Conservation (phyloP, 257 asterid genomes). For the Primulina tabacum region DNA sequence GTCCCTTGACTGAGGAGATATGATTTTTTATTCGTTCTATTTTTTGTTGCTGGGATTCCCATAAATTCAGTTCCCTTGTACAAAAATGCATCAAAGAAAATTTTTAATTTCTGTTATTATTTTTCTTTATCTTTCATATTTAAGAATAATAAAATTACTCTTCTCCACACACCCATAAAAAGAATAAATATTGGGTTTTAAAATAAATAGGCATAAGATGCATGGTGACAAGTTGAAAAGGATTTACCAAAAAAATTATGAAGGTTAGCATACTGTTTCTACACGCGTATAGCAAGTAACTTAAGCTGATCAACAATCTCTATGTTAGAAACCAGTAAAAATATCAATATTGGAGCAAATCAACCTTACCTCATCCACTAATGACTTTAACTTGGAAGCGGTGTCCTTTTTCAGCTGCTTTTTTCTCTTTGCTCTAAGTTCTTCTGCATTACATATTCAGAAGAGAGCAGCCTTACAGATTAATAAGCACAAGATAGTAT, state of each 20-base stretch:
- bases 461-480: constrained; percentile 20
- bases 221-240: not conserved
- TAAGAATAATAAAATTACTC: not conserved
- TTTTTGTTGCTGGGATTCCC: too few relatives aligned
- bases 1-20: not conserved
- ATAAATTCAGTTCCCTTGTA: too few relatives aligned
- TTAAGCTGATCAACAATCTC: not conserved
- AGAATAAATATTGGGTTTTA: not conserved
- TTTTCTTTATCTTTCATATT: too few relatives aligned
- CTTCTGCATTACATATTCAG: constrained; percentile 58
- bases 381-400: constrained; percentile 77
- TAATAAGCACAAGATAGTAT: not conserved
- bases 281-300: not conserved
- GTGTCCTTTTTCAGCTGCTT: constrained; percentile 88
- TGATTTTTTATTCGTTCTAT: too few relatives aligned
- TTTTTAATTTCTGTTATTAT: too few relatives aligned
- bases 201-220: not conserved
- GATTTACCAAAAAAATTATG: not conserved
- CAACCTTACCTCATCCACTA: constrained; percentile 68
- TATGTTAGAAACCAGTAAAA: not conserved
- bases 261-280: not conserved
- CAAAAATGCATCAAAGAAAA: too few relatives aligned
- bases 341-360: not conserved
- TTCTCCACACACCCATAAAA: not conserved
- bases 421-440: constrained; percentile 85